These are phyloP conservation scores for Podaxis rugospora DNA, from an alignment of 768 basidiomycete genomes.

Conservation along the genomic window DNA sequence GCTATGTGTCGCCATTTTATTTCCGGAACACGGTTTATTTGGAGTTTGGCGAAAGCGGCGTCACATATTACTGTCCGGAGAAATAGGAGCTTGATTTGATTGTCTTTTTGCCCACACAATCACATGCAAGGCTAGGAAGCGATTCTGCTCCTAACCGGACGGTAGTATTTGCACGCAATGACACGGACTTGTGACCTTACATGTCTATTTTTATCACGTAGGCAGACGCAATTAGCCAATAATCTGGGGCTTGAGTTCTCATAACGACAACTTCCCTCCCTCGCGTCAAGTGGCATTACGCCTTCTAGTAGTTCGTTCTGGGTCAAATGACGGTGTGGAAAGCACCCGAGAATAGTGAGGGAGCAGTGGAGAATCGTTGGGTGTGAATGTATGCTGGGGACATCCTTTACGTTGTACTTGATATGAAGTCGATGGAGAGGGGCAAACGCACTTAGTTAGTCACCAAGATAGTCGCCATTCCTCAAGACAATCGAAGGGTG, in stretches of 20 bases:
- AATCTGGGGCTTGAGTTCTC: background rate
- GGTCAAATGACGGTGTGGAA: slow-evolving; percentile 1
- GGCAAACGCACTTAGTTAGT: background rate
- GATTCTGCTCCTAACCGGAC: background rate
- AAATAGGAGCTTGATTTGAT: background rate
- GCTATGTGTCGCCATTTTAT: background rate
- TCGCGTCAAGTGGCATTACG: background rate
- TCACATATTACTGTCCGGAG: too few relatives aligned
- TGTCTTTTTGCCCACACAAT: background rate
- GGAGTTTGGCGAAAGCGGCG: too few relatives aligned
- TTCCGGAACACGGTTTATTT: background rate
- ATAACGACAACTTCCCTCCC: background rate
- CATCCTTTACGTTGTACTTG: background rate
- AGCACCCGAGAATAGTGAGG: background rate
- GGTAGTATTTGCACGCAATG: background rate
- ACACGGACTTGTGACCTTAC: background rate
- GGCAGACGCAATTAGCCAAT: background rate
- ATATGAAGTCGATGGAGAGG: background rate
- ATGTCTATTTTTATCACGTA: background rate
- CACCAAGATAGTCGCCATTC: background rate
- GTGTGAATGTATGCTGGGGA: background rate
- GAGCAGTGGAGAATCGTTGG: background rate
- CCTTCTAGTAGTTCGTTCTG: too few relatives aligned
- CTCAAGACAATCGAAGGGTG: background rate
- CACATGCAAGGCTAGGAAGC: background rate